phyloP scores from a whole-genome alignment of 1,139 yeast species.

The Magnusiomyces tetraspermus region DNA sequence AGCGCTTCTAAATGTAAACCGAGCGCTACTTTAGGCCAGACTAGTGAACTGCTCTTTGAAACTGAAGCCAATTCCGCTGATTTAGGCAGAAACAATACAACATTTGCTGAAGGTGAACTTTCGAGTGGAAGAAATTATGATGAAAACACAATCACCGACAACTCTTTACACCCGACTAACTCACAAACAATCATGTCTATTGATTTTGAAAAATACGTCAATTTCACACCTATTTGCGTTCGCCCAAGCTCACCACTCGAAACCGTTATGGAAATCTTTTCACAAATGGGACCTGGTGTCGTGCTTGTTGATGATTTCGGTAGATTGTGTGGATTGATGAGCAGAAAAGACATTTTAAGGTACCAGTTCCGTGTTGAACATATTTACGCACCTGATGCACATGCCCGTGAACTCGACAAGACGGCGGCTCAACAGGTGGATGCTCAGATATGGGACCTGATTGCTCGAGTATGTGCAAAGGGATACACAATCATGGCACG shows the following conservation, averaged over 20 bases:
- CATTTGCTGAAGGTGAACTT: no score
- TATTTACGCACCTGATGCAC: conserved; percentile 15
- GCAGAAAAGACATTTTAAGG: conserved; percentile 58
- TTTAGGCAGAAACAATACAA: no score
- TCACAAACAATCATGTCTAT: conserved; percentile 8
- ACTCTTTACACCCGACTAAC: no score
- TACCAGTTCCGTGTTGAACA: conserved; percentile 31
- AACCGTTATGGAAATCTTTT: conserved; percentile 57
- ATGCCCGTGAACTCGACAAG: conserved; percentile 19
- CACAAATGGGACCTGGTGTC: conserved; percentile 70
- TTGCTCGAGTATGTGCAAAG: not conserved
- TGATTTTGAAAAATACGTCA: conserved; percentile 14
- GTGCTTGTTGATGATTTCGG: conserved; percentile 52
- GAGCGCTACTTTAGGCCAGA: no score
- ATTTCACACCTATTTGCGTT: conserved; percentile 58
- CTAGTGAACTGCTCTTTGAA: no score
- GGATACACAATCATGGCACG: not conserved
- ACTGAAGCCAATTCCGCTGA: no score
- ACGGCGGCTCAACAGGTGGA: conserved; percentile 23
- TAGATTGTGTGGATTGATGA: conserved; percentile 47
- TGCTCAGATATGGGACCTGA: conserved; percentile 20
- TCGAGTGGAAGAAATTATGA: no score
- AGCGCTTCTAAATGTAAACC: not conserved
- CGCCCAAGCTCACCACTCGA: conserved; percentile 49
- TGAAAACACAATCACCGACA: no score